These are phyloP conservation scores for Beauveria sp. DNA, from an alignment of 2,329 filamentous ascomycete genomes.

Conservation along the genomic window DNA sequence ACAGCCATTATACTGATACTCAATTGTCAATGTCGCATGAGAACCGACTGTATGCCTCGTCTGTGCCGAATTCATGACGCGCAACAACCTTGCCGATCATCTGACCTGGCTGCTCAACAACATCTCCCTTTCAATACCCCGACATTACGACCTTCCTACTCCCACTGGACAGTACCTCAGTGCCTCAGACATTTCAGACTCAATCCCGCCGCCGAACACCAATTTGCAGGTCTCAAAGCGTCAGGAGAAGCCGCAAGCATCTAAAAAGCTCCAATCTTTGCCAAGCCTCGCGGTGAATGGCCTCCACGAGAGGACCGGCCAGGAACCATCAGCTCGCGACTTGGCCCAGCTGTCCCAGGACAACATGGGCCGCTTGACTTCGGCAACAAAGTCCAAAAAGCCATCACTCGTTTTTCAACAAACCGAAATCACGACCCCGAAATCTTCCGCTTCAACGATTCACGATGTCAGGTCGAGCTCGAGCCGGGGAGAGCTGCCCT, in stretches of 20 bases:
- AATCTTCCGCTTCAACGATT: constrained; percentile 7
- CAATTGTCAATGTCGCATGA: background rate
- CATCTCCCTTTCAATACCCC: constrained; percentile 31
- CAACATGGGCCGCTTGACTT: constrained; percentile 38
- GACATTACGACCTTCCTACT: constrained; percentile 31
- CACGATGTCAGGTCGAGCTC: background rate
- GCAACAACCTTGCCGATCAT: constrained; percentile 51
- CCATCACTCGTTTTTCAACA: constrained; percentile 35
- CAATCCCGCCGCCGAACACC: background rate
- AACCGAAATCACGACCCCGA: constrained; percentile 35
- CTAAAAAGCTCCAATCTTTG: background rate
- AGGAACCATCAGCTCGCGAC: background rate
- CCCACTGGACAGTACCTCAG: constrained; percentile 17
- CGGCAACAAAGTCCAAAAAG: constrained; percentile 36
- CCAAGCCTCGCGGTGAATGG: background rate
- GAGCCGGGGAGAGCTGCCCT: background rate
- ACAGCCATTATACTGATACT: background rate
- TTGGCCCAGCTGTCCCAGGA: constrained; percentile 14
- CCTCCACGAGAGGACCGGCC: background rate
- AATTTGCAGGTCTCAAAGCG: background rate
- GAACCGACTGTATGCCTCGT: background rate
- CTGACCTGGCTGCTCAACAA: constrained; percentile 50
- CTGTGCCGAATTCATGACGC: constrained; percentile 48
- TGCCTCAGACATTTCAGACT: constrained; percentile 3
- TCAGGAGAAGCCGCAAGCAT: background rate